Conservation (phyloP, 2,329 filamentous ascomycete genomes). For the Ramularia collo-cygni region DNA sequence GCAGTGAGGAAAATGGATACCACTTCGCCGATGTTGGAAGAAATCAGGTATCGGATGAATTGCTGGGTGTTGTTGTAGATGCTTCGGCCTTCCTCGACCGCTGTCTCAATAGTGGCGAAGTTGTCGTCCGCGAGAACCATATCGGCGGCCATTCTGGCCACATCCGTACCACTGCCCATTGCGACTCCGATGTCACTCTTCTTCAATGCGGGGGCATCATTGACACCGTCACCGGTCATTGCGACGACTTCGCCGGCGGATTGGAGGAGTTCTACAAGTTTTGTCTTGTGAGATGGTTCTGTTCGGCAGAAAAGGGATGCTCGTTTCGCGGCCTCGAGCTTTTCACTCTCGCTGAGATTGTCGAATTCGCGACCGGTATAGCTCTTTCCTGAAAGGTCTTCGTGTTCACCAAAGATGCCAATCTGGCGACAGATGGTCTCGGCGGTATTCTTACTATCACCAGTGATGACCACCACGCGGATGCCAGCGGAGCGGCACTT, state of each 20-base stretch:
- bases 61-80: conserved; percentile 99
- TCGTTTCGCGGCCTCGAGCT: conserved; percentile 74
- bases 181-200: conserved; percentile 98
- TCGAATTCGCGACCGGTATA: conserved; percentile 95
- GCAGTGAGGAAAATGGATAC: conserved; percentile 98
- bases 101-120: conserved; percentile 94
- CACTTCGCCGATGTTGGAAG: conserved; percentile 97
- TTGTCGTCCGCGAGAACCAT: conserved; percentile 99
- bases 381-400: conserved; percentile 85
- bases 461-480: conserved; percentile 94
- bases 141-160: conserved; percentile 91
- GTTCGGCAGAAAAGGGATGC: conserved; percentile 94
- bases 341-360: conserved; percentile 66
- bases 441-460: conserved; percentile 95
- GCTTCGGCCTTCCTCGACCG: conserved; percentile 91
- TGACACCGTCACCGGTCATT: conserved; percentile 98
- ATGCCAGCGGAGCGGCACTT: conserved; percentile 93
- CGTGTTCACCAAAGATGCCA: conserved; percentile 75
- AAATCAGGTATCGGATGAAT: conserved; percentile 98
- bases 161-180: conserved; percentile 97
- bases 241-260: conserved; percentile 89
- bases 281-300: conserved; percentile 94
- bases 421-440: conserved; percentile 98
- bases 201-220: conserved; percentile 94
- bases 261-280: conserved; percentile 92